Base-by-base conservation (phyloP, 1,284 basidiomycete species). In the Erythrobasidium hasegawianum region DNA sequence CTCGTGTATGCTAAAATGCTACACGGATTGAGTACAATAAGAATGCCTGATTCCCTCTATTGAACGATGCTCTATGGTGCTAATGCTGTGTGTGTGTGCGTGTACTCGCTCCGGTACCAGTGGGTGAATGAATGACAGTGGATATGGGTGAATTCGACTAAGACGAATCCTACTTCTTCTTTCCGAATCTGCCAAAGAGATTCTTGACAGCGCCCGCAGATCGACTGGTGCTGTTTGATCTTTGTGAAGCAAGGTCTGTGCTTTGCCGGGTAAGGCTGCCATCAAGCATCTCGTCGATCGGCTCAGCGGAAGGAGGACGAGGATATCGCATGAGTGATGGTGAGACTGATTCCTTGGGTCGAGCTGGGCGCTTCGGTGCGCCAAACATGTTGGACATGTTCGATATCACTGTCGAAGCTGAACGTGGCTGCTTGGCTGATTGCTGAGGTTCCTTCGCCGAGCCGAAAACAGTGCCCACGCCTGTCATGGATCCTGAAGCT, bases 131-230 rank as follows among this genome's bases (percentile, higher is more conserved):
- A n/a, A n/a, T n/a, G n/a, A n/a, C n/a, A n/a, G n/a, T n/a, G n/a
- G n/a, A n/a, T n/a, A n/a, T n/a, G n/a, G n/a, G n/a, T n/a, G n/a
- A n/a, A n/a, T n/a, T n/a, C n/a, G n/a, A n/a, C n/a, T 33, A 33
- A 11, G 11, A 33, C 33, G 33, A 4, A 47, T 47, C 14, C 16
- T 14, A 47, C 26, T 53, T 65, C 40, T 58, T 65, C 47, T 53
- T 57, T 56, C 62, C 55, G 38, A 65, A 65, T n/a, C 62, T n/a
- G 5, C 43, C 62, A 11, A 57, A 57, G 18, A 65, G 43, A 14
- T 24, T 39, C 18, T 45, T 57, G 26, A 47, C 55, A 18, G 45
- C 47, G 26, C 45, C 24, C n/a, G 13, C n/a, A 14, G 27, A 39
- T 11, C 45, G 38, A 57, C 53, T 56, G 13, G 40, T 45, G 33